Base-by-base conservation (phyloP, 2,329 filamentous ascomycete species). In the Orbilia oligospora region DNA sequence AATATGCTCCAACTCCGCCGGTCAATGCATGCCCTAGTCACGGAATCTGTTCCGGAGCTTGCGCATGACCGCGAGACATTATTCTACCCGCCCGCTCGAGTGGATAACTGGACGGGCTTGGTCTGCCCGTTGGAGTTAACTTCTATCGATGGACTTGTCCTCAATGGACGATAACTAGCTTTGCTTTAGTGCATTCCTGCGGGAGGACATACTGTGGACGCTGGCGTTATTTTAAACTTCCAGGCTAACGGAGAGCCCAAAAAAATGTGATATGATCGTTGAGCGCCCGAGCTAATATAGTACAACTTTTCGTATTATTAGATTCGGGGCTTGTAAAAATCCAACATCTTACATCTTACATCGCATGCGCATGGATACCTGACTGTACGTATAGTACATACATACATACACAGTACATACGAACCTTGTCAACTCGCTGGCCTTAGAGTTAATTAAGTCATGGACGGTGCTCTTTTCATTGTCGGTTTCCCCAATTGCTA, bases 1-100 rank as follows among this genome's bases (percentile, higher is more conserved):
- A 51, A 61, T 36, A 61, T 41, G 55, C 30, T 58, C 24, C 56
- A 44, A 58, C 30, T 22, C 12, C 18, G 18, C 53, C 24, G 51
- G 64, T 22, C 71, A 48, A 68, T 75, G 71, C 71, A 64, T 24
- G 64, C 71, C 64, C 71, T 75, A 53, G 71, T 69, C 49, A 46
- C 64, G 71, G 64, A 68, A 75, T 53, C 53, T n/a, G 63, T 75
- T 69, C 71, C 71, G 53, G 30, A 51, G 20, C 56, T 63, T 33
- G 24, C 33, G 56, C 56, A 61, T 61, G 56, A 61, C 33, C 36
- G 33, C 46, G 33, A 71, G 41, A 51, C 27, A 71, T 56, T 56
- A 33, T 58, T 30, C 53, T 63, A 63, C 55, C 67, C 70, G 70
- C 30, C 30, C 44, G 55, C 48, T 67, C 22, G 3, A 49, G 38